Percentiles rank a stretch among this genome's conserved stretches.
These are phyloP conservation scores for Ascochyta rabiei DNA, from an alignment of 2,329 filamentous ascomycete genomes.

Conservation along the genomic window DNA sequence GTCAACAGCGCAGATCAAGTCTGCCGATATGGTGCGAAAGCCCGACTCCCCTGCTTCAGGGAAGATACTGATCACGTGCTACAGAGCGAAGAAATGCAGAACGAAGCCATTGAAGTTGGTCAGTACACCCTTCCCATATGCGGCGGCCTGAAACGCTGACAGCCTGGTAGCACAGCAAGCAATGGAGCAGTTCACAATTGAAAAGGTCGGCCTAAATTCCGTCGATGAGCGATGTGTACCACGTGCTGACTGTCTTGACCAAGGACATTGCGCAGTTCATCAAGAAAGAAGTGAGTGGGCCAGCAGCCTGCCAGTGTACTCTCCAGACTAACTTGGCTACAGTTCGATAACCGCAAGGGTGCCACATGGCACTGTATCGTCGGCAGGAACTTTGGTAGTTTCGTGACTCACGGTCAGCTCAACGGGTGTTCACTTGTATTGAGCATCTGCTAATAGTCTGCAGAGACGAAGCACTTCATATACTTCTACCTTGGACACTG, in stretches of 20 bases:
- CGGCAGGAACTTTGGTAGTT: constrained; percentile 97
- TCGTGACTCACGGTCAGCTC: constrained; percentile 88
- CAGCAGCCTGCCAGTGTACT: not conserved
- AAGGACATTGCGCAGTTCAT: constrained; percentile 96
- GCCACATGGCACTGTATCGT: constrained; percentile 99
- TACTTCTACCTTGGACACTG: constrained; percentile 99
- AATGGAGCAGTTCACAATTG: constrained; percentile 73
- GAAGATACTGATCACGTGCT: constrained; percentile 20
- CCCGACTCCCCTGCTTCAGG: not conserved
- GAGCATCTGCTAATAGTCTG: constrained; percentile 19
- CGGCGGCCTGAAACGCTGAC: constrained; percentile 31
- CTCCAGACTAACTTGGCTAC: constrained; percentile 22
- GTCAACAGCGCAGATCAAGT: constrained; percentile 87
- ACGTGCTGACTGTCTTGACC: constrained; percentile 8
- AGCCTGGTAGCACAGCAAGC: constrained; percentile 66
- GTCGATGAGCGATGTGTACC: not conserved
- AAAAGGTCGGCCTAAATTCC: constrained; percentile 61
- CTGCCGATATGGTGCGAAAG: constrained; percentile 89
- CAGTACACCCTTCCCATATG: constrained; percentile 49
- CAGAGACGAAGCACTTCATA: constrained; percentile 99
- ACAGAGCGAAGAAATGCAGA: constrained; percentile 96
- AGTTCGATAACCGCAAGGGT: constrained; percentile 97
- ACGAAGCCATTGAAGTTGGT: constrained; percentile 95
- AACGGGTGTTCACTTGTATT: no score
- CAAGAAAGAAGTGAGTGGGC: constrained; percentile 76